A percentile compares a stretch with the other conserved stretches of the same genome.
phyloP scores from a whole-genome alignment of 768 basidiomycete genomes.

The Tulasnella sp. region DNA sequence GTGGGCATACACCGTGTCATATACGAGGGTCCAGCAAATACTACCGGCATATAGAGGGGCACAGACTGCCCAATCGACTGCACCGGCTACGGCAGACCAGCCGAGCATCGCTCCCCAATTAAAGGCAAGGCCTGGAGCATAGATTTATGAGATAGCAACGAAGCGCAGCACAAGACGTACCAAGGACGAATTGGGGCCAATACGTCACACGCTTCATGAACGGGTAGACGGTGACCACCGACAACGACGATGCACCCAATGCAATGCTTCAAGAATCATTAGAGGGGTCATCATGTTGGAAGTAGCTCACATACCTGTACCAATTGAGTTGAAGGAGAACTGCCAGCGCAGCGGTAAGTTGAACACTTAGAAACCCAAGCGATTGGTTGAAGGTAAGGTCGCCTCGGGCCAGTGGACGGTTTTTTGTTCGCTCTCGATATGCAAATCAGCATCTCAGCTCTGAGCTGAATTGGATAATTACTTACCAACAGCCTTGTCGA shows the following conservation, averaged over 20 bases:
- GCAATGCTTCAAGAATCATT: no score
- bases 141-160: neutral
- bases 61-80: slow-evolving; percentile 69
- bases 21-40: slow-evolving; percentile 87
- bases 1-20: slow-evolving; percentile 96
- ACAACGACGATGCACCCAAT: slow-evolving; percentile 82
- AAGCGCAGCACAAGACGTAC: slow-evolving; percentile 32
- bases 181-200: slow-evolving; percentile 94
- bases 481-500: slow-evolving; percentile 85
- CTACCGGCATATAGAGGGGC: slow-evolving; percentile 84
- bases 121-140: slow-evolving; percentile 65
- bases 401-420: slow-evolving; percentile 76
- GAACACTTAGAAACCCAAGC: slow-evolving; percentile 63
- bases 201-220: slow-evolving; percentile 95
- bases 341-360: slow-evolving; percentile 70
- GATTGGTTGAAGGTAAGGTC: slow-evolving; percentile 69
- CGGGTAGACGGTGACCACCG: slow-evolving; percentile 80
- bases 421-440: slow-evolving; percentile 64
- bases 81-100: slow-evolving; percentile 84
- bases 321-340: slow-evolving; percentile 84
- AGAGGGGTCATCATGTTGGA: no score
- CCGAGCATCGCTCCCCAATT: slow-evolving; percentile 97
- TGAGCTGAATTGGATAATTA: neutral
- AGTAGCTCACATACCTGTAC: slow-evolving; percentile 57
- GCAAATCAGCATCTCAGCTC: neutral